These are phyloP conservation scores for Hydrangea macrophylla DNA, from an alignment of 148 eudicot species.

Conservation along the genomic window DNA sequence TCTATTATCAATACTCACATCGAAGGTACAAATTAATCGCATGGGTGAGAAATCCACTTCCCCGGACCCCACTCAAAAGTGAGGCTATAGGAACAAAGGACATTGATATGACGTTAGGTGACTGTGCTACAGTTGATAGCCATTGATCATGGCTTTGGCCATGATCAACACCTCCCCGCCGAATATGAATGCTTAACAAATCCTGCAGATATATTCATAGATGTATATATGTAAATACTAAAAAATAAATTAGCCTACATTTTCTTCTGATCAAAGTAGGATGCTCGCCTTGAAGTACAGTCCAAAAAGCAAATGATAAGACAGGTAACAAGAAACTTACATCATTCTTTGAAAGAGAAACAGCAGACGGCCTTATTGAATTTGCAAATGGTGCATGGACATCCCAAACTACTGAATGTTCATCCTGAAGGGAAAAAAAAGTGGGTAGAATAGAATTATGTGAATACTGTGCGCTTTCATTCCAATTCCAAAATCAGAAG, in stretches of 20 bases:
- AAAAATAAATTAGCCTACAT: no score
- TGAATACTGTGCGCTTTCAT: no score
- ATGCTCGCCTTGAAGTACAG: neutral
- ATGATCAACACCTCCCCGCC: constrained; percentile 77
- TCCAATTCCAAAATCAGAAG: no score
- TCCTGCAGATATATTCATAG: no score
- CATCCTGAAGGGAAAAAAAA: constrained; percentile 35
- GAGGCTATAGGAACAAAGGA: constrained; percentile 52
- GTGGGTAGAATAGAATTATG: no score
- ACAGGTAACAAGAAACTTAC: constrained; percentile 38
- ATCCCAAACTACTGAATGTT: constrained; percentile 30
- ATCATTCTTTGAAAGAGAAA: constrained; percentile 56
- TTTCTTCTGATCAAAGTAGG: neutral
- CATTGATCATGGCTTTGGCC: constrained; percentile 55
- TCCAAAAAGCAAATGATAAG: neutral
- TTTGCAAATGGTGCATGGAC: constrained; percentile 23
- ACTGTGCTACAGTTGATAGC: constrained; percentile 37
- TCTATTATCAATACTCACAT: constrained; percentile 33
- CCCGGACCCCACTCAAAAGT: constrained; percentile 42
- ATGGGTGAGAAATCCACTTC: constrained; percentile 53
- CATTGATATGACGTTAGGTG: constrained; percentile 47
- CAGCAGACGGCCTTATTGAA: constrained; percentile 47
- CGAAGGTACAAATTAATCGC: constrained; percentile 49
- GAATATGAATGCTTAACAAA: constrained; percentile 55
- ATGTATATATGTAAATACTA: no score